phyloP scores from a whole-genome alignment of 1,284 basidiomycete species.

The Trichosporon sp. region DNA sequence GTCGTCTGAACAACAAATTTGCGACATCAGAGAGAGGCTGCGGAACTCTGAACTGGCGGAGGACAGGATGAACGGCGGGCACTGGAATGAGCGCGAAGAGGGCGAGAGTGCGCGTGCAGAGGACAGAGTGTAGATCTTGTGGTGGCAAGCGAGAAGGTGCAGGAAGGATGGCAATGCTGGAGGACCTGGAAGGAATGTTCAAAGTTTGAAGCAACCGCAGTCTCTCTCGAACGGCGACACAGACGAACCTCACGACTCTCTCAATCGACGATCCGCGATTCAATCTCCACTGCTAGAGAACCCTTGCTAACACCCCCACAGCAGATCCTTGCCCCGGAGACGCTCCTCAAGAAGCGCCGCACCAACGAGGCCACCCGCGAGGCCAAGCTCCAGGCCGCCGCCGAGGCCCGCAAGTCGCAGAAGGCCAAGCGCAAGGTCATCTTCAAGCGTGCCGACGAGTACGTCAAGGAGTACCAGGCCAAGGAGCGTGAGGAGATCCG shows the following conservation, averaged over 20 bases:
- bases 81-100: not conserved
- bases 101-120: not conserved
- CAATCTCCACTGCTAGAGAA: not conserved
- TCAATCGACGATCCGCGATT: not conserved
- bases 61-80: not conserved
- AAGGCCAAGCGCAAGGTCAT: constrained; percentile 92
- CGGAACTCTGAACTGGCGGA: constrained; percentile 4
- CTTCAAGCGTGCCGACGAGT: constrained; percentile 99
- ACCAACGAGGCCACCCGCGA: constrained; percentile 95
- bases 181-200: not conserved
- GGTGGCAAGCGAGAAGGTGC: not conserved
- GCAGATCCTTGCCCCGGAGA: constrained; percentile 85
- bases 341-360: constrained; percentile 98
- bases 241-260: not conserved
- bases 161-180: not conserved
- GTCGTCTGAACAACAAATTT: not conserved
- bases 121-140: not conserved
- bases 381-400: constrained; percentile 81
- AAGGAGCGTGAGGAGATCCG: constrained; percentile 97
- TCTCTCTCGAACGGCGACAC: too few relatives aligned
- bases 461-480: constrained; percentile 91
- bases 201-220: not conserved
- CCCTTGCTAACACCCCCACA: constrained; percentile 7
- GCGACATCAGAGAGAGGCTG: not conserved
- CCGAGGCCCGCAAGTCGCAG: constrained; percentile 82